Evolutionary conservation across 495 filamentous ascomycete genomes (phyloP), one percentile per base, ranked within the genome.

Genomic region (Penicillium tannophilum): DNA sequence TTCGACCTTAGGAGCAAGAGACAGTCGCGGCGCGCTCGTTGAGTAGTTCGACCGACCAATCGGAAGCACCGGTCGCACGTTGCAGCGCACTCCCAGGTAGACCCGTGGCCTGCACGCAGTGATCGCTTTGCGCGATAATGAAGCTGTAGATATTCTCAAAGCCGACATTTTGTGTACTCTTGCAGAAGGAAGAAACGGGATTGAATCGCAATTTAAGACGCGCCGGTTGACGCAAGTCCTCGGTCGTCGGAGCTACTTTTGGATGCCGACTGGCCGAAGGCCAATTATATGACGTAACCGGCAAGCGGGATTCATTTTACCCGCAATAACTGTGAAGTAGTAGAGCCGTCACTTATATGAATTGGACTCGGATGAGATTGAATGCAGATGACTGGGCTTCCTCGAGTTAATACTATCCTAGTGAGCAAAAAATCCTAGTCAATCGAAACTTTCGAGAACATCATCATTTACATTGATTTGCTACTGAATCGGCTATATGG

Each of bases 191-290:
- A 45, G 30, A 52, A 56, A 41, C 11, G 19, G 42, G 55, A 55
- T 47, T 59, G 35, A 36, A 43, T 60, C 39, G 49, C 30, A 31
- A 48, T 43, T 64, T 61, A 61, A 61, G 59, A 44, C 45, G 48
- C 28, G 59, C 45, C 7, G 48, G 28, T 55, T 55, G 54, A 62
- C 52, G 49, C 36, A 44, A 43, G 30, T 54, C 4, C 20, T n/a
- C 52, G 33, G 33, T 7, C 56, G 19, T 69, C 75, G 75, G 75
- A 43, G 64, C 74, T 78, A 78, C 67, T 78, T 78, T 60, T 78
- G 67, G 57, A 52, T 9, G 58, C 75, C 75, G 74, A 78, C 43
- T 26, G 56, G 50, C 20, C 52, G 52, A 49, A 19, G 23, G 45
- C 9, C n/a, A 3, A 45, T 45, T 4, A 1, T 23, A 10, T 45